Evolutionary conservation across 2,329 filamentous ascomycete species (phyloP).

Genomic region (Aaosphaeria arxii): DNA sequence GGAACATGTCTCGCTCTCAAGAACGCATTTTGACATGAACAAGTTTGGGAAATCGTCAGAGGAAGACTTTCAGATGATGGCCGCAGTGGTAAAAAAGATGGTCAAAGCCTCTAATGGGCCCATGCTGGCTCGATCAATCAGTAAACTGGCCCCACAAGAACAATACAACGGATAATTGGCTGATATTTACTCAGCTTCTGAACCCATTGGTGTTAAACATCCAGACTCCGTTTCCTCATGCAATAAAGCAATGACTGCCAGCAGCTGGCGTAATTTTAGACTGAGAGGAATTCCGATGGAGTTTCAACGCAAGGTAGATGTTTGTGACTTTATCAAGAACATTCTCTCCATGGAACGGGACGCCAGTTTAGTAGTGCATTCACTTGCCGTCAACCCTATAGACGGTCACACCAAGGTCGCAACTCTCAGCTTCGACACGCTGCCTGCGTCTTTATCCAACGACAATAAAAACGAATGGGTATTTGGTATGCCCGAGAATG

Average conservation of each 20-base stretch:
- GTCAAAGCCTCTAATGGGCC: neutral
- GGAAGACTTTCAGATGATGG: conserved; percentile 19
- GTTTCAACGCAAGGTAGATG: neutral
- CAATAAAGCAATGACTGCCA: neutral
- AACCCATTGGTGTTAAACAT: neutral
- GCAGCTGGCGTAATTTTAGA: conserved; percentile 1
- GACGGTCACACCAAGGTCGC: neutral
- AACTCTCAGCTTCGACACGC: neutral
- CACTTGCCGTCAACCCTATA: neutral
- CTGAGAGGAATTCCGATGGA: neutral
- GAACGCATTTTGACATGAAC: conserved; percentile 22
- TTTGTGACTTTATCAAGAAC: neutral
- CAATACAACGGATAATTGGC: neutral
- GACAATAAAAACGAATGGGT: neutral
- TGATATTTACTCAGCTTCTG: neutral
- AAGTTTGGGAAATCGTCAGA: conserved; percentile 16
- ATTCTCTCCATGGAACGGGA: neutral
- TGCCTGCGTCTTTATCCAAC: neutral
- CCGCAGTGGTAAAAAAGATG: conserved; percentile 15
- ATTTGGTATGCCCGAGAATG: neutral
- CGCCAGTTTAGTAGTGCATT: neutral
- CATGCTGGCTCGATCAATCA: neutral
- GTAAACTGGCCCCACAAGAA: neutral
- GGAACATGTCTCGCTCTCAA: conserved; percentile 16
- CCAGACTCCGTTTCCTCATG: neutral